phyloP scores from a whole-genome alignment of 1,139 yeast species.

The Blastobotrys proliferans region DNA sequence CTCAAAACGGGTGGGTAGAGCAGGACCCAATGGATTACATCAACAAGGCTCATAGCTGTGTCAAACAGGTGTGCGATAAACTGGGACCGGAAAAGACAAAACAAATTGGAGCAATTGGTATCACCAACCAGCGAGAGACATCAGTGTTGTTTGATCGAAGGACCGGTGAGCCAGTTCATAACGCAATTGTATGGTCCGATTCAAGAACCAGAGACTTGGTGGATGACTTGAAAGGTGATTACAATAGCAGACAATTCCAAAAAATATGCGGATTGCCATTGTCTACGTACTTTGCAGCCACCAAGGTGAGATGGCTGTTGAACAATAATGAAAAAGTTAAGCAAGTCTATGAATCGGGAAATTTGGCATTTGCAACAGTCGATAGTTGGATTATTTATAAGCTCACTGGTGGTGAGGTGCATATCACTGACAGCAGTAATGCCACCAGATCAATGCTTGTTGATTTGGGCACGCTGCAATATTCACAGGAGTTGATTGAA shows the following conservation, averaged over 20 bases:
- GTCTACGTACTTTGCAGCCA: constrained; percentile 88
- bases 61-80: constrained; percentile 34
- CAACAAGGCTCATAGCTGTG: constrained; percentile 55
- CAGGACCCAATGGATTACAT: constrained; percentile 85
- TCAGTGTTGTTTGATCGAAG: constrained; percentile 83
- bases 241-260: constrained; percentile 46
- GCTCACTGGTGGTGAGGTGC: constrained; percentile 63
- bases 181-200: constrained; percentile 96
- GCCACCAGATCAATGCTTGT: constrained; percentile 90
- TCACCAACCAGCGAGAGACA: constrained; percentile 95
- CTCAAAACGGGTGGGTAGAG: constrained; percentile 71
- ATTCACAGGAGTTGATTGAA: constrained; percentile 69
- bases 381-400: constrained; percentile 93
- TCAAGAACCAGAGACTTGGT: constrained; percentile 74
- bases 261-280: constrained; percentile 79
- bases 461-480: constrained; percentile 72
- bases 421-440: constrained; percentile 84
- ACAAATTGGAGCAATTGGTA: constrained; percentile 53
- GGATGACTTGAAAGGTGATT: constrained; percentile 54
- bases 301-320: constrained; percentile 84
- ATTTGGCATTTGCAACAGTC: constrained; percentile 87
- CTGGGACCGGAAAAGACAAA: constrained; percentile 28
- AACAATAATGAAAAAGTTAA: constrained; percentile 72
- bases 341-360: constrained; percentile 68
- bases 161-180: constrained; percentile 78